Percentiles rank a stretch among this genome's conserved stretches.
Conservation (phyloP, 305 asterid genomes). For the Solanum hybrid region DNA sequence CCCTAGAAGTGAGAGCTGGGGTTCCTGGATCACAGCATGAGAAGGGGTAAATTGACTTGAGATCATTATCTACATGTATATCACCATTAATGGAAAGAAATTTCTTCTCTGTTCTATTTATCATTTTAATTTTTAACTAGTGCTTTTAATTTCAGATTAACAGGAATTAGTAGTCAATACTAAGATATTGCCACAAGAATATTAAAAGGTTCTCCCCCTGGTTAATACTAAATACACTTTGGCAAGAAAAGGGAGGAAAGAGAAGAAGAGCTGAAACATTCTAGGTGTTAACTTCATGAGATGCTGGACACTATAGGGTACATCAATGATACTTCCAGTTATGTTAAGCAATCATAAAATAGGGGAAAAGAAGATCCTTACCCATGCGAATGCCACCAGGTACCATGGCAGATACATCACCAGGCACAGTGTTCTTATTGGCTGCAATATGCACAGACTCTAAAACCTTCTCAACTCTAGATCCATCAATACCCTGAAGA, state of each 20-base stretch:
- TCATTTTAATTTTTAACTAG: background rate
- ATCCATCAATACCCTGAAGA: constrained; percentile 89
- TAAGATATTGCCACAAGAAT: background rate
- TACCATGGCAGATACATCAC: constrained; percentile 98
- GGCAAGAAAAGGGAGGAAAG: background rate
- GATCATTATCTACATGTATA: background rate
- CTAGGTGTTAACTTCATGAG: background rate
- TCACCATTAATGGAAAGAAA: background rate
- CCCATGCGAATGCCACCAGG: constrained; percentile 99
- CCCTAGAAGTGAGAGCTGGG: constrained; percentile 93
- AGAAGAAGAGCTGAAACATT: background rate
- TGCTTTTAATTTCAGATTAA: background rate
- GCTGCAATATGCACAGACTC: constrained; percentile 94
- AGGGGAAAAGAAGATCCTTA: constrained; percentile 17
- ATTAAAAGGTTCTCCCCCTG: background rate
- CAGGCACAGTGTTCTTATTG: constrained; percentile 92
- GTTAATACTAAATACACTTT: background rate
- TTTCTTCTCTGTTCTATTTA: background rate
- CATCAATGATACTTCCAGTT: background rate
- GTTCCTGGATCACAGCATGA: constrained; percentile 44
- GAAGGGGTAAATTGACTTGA: constrained; percentile 1
- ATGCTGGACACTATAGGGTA: background rate
- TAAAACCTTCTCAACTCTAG: constrained; percentile 87
- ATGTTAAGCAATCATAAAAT: background rate
- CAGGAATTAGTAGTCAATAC: background rate